Base-by-base conservation (phyloP, 768 basidiomycete species). In the Pleurotus giganteus region DNA sequence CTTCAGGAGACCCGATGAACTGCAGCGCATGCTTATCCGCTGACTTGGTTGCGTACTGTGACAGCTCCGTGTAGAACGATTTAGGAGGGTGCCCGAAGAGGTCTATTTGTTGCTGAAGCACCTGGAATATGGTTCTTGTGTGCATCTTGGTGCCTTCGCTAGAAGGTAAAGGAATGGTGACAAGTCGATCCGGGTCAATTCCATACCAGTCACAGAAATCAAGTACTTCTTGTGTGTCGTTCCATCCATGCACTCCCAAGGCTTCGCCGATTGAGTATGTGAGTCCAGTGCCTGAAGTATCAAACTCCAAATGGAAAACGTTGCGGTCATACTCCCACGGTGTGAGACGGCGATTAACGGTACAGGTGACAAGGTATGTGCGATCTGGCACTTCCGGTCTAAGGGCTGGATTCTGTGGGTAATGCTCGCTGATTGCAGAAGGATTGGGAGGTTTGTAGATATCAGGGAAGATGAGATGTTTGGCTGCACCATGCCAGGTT, bases 251-350 rank as follows among this genome's bases (percentile, higher is more conserved):
- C 39, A 98, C 79, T 41, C 95, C 97, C 36, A 99, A 85, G 11
- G 97, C 97, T 72, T 98, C 97, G 54, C 97, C 97, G 54, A 98
- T 93, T 31, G 84, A 86, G 70, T 99, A 99, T 71, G 89, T 93
- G 58, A 99, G 80, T 7, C 94, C 94, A 21, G 97, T 99, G 28
- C 91, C 91, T 24, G 82, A 75, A 2, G 91, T 93, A 67, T 94
- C 85, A 66, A 99, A 95, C 74, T 98, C 97, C 61, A 99, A 81
- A 73, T 99, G 97, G 79, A 98, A 98, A 28, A 99, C 94, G 71
- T 99, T 98, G 61, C 97, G 91, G 70, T 98, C 90, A 72, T 99
- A 99, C 58, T 96, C 94, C 61, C 84, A 70, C 28, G 97, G 97
- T 1, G 97, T 98, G 45, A 99, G 83, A 28, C 97, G 91, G 41